Evolutionary conservation across 345 rosid genomes (phyloP), one percentile per base, ranked within the genome.

Genomic region (Litchi chinensis): DNA sequence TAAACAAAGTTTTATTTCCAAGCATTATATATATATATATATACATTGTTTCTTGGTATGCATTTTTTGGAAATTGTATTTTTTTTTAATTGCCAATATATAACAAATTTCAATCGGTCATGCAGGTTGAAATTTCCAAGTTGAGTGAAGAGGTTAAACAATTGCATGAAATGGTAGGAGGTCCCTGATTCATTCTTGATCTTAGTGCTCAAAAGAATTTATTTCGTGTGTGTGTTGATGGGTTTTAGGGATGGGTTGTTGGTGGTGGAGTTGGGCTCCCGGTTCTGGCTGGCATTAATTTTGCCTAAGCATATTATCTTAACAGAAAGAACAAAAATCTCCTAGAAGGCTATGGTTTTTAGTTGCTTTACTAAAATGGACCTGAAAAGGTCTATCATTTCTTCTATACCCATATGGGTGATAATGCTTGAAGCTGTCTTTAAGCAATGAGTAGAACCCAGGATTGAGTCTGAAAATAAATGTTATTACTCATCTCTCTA

Each of bases 41-140:
- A 26, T 26, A 26, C 28, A 26, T 1, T 1, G 28, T 26, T 26
- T 24, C 12, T n/a, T n/a, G 12, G 50, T 68, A 10, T 39, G 28
- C 28, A 26, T 26, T 26, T 26, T 67, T 67, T 6, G 19, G 69
- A 37, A 66, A 22, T 37, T 64, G 12, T 52, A 52, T 65, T 41
- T 0, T 21, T 28, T 69, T 59, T 63, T 79, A 68, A 65, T 57
- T 81, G 71, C 79, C 86, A 86, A 11, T 43, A 19, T 18, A 16
- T 63, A 63, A 74, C 57, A 10, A 74, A 40, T 43, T 54, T 68
- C 22, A n/a, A 44, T 52, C 37, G 6, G 15, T 21, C n/a, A 16
- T 2, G 57, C 79, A 76, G 92, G 85, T 80, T 59, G 89, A 87
- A 76, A 40, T 90, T 77, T 83, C 87, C 32, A 81, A 82, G 70